Conservation (phyloP, 176 grass and related monocot genomes). For the Carex kokanica region DNA sequence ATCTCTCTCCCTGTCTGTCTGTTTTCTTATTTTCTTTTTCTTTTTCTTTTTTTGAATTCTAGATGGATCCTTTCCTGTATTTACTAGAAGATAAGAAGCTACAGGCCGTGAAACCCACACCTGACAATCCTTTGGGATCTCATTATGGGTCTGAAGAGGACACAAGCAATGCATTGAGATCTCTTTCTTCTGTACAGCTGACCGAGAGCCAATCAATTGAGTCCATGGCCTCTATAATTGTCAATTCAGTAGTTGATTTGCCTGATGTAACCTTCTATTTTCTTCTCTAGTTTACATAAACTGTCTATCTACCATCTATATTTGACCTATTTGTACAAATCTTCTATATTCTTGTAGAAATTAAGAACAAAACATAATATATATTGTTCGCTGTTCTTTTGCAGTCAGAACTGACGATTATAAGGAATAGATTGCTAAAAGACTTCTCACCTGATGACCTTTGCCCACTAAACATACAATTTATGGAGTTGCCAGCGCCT, state of each 20-base stretch:
- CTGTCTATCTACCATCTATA: not conserved
- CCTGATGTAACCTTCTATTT: slow-evolving; percentile 59
- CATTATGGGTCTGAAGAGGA: slow-evolving; percentile 92
- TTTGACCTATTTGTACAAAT: not conserved
- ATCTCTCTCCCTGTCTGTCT: not conserved
- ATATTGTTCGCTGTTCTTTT: slow-evolving; percentile 31
- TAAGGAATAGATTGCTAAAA: slow-evolving; percentile 71
- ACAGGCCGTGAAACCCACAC: slow-evolving; percentile 55
- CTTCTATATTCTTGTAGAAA: not conserved
- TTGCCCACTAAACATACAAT: slow-evolving; percentile 67
- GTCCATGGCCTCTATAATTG: slow-evolving; percentile 80
- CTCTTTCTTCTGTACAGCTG: slow-evolving; percentile 73
- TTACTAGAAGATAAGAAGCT: slow-evolving; percentile 79
- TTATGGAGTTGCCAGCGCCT: slow-evolving; percentile 46
- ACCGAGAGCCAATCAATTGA: slow-evolving; percentile 85
- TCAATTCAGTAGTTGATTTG: slow-evolving; percentile 67
- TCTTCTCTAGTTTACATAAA: slow-evolving; percentile 23
- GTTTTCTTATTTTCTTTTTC: slow-evolving; percentile 20
- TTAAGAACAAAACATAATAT: not conserved
- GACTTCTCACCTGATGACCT: slow-evolving; percentile 93
- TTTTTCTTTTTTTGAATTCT: slow-evolving; percentile 26
- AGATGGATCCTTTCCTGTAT: slow-evolving; percentile 91
- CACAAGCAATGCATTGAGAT: slow-evolving; percentile 54
- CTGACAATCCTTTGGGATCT: slow-evolving; percentile 28
- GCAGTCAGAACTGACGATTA: slow-evolving; percentile 66